phyloP scores from a whole-genome alignment of 2,329 filamentous ascomycete genomes.

The Apiospora phragmitis region DNA sequence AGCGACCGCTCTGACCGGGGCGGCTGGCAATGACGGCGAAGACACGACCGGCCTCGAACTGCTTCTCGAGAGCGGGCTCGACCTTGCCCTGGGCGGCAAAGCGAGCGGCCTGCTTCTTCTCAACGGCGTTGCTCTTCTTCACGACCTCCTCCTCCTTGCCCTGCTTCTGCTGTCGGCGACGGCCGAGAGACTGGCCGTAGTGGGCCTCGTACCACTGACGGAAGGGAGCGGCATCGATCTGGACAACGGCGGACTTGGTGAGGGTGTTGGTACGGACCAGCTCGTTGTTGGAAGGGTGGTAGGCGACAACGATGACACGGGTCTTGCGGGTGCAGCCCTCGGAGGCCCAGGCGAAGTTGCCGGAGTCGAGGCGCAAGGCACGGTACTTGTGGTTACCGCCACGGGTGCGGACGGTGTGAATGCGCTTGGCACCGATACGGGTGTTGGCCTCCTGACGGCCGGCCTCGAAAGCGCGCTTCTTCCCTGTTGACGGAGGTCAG shows the following conservation, averaged over 20 bases:
- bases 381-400: constrained; percentile 99
- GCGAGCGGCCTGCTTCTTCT: constrained; percentile 95
- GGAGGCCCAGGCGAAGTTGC: constrained; percentile 99
- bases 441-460: constrained; percentile 99
- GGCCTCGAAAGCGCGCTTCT: constrained; percentile 99
- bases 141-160: constrained; percentile 66
- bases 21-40: constrained; percentile 91
- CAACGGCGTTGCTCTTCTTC: constrained; percentile 94
- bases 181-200: constrained; percentile 90
- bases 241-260: constrained; percentile 97
- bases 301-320: constrained; percentile 96
- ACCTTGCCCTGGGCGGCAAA: constrained; percentile 87
- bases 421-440: constrained; percentile 95
- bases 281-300: constrained; percentile 99
- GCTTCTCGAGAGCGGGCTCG: constrained; percentile 88
- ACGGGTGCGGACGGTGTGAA: constrained; percentile 95
- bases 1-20: constrained; percentile 94
- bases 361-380: constrained; percentile 95
- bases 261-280: constrained; percentile 99
- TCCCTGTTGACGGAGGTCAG: constrained; percentile 75
- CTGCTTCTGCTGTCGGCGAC: constrained; percentile 85
- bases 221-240: constrained; percentile 98
- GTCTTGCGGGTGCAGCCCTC: constrained; percentile 98
- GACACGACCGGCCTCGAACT: constrained; percentile 98
- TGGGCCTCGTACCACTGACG: constrained; percentile 99